These are phyloP conservation scores for Zea mays DNA, from an alignment of 176 grass and related monocot species.

Conservation along the genomic window DNA sequence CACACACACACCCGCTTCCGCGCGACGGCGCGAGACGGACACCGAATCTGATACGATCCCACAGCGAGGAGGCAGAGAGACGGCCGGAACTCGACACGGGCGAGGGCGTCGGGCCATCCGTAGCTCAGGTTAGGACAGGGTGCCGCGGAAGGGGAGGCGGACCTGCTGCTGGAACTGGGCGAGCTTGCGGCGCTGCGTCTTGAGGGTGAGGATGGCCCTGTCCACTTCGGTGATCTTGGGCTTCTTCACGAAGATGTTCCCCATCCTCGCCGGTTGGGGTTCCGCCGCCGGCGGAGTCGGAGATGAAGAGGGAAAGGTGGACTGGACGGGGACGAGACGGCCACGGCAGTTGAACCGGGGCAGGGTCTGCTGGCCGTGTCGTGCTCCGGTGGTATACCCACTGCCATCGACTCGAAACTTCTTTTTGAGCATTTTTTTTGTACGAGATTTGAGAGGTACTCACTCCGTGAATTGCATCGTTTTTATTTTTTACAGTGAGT, in stretches of 20 bases:
- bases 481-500: too few relatives aligned
- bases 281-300: conserved; percentile 27
- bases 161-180: conserved; percentile 93
- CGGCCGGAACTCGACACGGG: not conserved
- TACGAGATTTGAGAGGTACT: too few relatives aligned
- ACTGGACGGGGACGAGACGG: conserved; percentile 10
- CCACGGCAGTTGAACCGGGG: conserved; percentile 31
- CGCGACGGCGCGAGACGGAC: conserved; percentile 2
- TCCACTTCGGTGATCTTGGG: conserved; percentile 97
- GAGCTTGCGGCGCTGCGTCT: conserved; percentile 94
- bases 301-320: conserved; percentile 30
- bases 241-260: conserved; percentile 99
- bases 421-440: not conserved
- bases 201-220: conserved; percentile 92
- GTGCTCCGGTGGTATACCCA: not conserved
- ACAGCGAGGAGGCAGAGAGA: not conserved
- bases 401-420: not conserved
- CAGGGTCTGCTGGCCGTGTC: not conserved
- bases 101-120: not conserved
- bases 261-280: conserved; percentile 44
- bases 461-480: too few relatives aligned
- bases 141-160: not conserved
- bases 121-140: not conserved
- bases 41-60: conserved; percentile 36
- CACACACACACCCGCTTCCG: not conserved